Conservation (phyloP, 371 early-diverging fungal genomes). For the Actinomortierella ambigua region DNA sequence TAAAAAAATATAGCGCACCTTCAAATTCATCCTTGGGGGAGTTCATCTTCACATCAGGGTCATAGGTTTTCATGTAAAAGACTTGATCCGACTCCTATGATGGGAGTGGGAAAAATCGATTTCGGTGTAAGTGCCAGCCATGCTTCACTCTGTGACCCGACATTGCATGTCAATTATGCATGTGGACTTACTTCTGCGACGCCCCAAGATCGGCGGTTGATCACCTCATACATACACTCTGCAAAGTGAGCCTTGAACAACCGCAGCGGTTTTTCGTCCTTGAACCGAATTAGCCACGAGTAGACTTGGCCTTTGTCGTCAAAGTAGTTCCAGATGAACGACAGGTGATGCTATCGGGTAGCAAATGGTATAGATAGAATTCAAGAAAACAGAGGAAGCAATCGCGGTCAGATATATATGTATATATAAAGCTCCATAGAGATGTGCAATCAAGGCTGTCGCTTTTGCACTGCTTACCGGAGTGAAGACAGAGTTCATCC, state of each 20-base stretch:
- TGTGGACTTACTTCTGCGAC: slow-evolving; percentile 52
- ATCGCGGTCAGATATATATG: too few relatives aligned
- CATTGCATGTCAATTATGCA: not conserved
- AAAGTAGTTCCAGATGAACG: slow-evolving; percentile 53
- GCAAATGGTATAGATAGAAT: not conserved
- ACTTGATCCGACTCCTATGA: too few relatives aligned
- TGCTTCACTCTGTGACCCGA: too few relatives aligned
- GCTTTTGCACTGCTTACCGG: slow-evolving; percentile 9
- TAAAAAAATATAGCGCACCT: too few relatives aligned
- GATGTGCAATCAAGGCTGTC: too few relatives aligned
- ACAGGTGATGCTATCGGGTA: slow-evolving; percentile 11
- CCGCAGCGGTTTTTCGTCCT: slow-evolving; percentile 45
- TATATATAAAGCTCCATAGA: too few relatives aligned
- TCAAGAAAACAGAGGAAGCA: not conserved
- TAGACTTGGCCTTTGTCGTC: slow-evolving; percentile 51
- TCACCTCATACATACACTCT: slow-evolving; percentile 68
- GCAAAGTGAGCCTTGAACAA: slow-evolving; percentile 61
- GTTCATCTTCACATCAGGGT: too few relatives aligned
- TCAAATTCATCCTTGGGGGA: too few relatives aligned
- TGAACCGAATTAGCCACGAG: slow-evolving; percentile 72
- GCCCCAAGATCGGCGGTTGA: slow-evolving; percentile 50
- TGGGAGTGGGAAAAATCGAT: too few relatives aligned
- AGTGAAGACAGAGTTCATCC: slow-evolving; percentile 80
- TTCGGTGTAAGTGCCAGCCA: too few relatives aligned
- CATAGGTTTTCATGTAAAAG: too few relatives aligned